phyloP scores from a whole-genome alignment of 2,329 filamentous ascomycete species.

The Trichophyton verrucosum region DNA sequence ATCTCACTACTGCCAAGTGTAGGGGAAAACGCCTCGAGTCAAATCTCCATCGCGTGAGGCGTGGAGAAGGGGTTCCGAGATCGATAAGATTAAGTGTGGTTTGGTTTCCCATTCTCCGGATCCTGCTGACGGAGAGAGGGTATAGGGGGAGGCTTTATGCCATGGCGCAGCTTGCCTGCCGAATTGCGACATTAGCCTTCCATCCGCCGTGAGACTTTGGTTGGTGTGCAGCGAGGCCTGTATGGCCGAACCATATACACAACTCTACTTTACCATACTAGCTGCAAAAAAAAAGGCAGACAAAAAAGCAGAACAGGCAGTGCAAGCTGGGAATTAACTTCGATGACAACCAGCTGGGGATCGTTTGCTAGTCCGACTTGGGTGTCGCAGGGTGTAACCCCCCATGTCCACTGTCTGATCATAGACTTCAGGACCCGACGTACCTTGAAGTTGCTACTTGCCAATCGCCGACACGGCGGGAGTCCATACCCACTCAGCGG shows the following conservation, averaged over 20 bases:
- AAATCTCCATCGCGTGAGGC: not conserved
- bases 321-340: not conserved
- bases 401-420: conserved; percentile 1
- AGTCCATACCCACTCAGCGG: conserved; percentile 4
- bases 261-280: not conserved
- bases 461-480: conserved; percentile 1
- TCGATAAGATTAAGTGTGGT: not conserved
- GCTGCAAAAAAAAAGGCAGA: not conserved
- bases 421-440: conserved; percentile 2
- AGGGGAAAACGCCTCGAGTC: not conserved
- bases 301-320: not conserved
- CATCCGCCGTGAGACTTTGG: not conserved
- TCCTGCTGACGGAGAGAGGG: not conserved
- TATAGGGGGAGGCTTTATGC: not conserved
- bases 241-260: not conserved
- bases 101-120: not conserved
- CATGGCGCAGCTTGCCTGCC: not conserved
- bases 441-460: not conserved
- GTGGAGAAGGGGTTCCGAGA: not conserved
- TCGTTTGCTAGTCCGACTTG: not conserved
- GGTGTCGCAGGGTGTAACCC: not conserved
- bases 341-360: not conserved
- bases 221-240: not conserved
- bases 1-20: not conserved
- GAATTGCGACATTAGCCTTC: conserved; percentile 3